These are phyloP conservation scores for Plasmodium vinckei DNA, from an alignment of 169 alveolate species.

Conservation along the genomic window DNA sequence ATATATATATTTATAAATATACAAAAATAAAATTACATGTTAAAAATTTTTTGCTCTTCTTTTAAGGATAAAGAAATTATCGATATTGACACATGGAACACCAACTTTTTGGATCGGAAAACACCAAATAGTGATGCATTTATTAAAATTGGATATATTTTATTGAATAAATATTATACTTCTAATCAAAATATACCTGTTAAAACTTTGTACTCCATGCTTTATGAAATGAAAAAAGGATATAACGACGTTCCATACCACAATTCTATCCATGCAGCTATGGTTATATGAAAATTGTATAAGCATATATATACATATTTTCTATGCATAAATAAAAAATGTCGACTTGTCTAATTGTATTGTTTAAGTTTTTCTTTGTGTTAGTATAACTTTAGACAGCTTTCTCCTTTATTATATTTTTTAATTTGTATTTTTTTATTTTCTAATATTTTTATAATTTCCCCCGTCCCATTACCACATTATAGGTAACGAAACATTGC, in stretches of 20 bases:
- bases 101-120: slow-evolving; percentile 19
- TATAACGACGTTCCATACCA: slow-evolving; percentile 77
- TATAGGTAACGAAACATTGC: slow-evolving; percentile 68
- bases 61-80: slow-evolving; percentile 29
- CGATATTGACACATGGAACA: slow-evolving; percentile 20
- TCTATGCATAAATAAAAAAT: background rate
- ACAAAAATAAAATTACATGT: background rate
- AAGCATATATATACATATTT: background rate
- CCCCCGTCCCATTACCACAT: background rate
- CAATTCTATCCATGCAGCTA: slow-evolving; percentile 74
- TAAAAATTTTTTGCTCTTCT: slow-evolving; percentile 2
- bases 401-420: background rate
- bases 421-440: too few relatives aligned
- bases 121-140: slow-evolving; percentile 28
- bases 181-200: slow-evolving; percentile 26
- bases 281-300: slow-evolving; percentile 25
- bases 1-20: too few relatives aligned
- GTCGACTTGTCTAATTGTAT: too few relatives aligned
- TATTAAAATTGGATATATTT: slow-evolving; percentile 38
- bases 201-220: slow-evolving; percentile 44
- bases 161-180: slow-evolving; percentile 47
- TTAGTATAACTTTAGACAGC: too few relatives aligned
- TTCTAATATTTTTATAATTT: background rate
- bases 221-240: slow-evolving; percentile 68
- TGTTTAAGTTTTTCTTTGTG: too few relatives aligned